Evolutionary conservation across 148 eudicot genomes (phyloP), one percentile per base, ranked within the genome.

Genomic region (Beta vulgaris): DNA sequence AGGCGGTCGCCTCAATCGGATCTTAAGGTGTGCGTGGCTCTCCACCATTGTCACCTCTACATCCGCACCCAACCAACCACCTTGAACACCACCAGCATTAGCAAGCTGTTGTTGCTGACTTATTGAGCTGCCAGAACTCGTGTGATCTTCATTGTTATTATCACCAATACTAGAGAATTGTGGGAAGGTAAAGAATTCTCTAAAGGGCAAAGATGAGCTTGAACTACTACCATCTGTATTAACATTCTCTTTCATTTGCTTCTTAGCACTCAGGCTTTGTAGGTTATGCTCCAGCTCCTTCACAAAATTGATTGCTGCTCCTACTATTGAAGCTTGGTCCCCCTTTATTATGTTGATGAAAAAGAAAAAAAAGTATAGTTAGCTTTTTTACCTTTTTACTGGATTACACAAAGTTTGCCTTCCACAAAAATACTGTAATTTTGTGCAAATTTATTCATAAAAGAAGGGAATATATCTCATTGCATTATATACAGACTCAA

Each of bases 11-110:
- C 68, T 80, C 18, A 86, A 76, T 23, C 85, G 44, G n/a, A 91
- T 86, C 77, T 87, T 91, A 36, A 91, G 79, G 59, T 86, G 84
- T 4, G 89, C 96, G 71, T 91, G 96, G 78, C 80, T 87, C 75
- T 91, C 96, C 29, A 83, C 90, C 91, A 88, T 82, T 2, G 87
- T 77, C 71, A 87, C 96, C 74, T 91, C 96, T 2, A 91, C 87
- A 57, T 91, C 91, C 0, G 85, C 93, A 67, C 68, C 57, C 36
- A 34, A 34, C 9, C 66, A 72, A 7, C 71, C 53, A 7, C 25
- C 66, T 3, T 29, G 32, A 9, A 64, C 62, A 39, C 51, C 26
- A 28, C 51, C 26, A 28, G 32, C 53, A 31, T 28, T 26, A 7
- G 51, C 73, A 10, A 19, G 74, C 8, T 34, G 48, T 39, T 49